Evolutionary conservation across 306 rosid genomes (phyloP), one percentile per base, ranked within the genome.

Genomic region (Quercus alba): DNA sequence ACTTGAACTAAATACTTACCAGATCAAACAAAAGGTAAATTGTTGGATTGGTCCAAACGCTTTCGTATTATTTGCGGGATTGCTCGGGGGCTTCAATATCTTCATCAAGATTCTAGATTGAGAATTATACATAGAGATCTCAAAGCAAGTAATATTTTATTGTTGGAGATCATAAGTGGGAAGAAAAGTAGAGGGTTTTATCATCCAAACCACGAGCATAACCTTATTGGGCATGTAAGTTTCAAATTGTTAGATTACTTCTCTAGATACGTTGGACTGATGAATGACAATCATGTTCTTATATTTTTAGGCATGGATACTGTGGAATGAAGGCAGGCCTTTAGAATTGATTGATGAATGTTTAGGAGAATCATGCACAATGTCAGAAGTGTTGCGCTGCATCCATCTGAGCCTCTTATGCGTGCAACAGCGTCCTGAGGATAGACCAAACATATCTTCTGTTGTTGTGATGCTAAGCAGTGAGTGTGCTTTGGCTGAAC

Each of bases 191-290:
- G 76, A 35, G 88, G 85, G 1, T 86, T 82, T 46, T 82, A 21
- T 56, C 72, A 78, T 69, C 80, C 79, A 18, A 44, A 83, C 77
- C 72, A 72, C 14, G 49, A 62, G 63, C 83, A 78, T 70, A 86
- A 81, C 63, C 94, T 91, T 64, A 75, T 88, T 17, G 90, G 90
- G 46, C 74, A 91, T 83, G 97, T 80, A 82, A 83, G 91, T 80
- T 19, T 66, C 23, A 8, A 6, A 21, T 20, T 8, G 4, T 58
- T 8, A 6, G 26, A 46, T 46, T 46, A 8, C 52, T 46, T 46
- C 11, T 46, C 52, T 46, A 46, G 52, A 46, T 12, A 46, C 14
- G 52, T 9, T 46, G 15, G 1, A 46, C 14, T 46, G 4, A 46
- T 46, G 52, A 46, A 58, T 58, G 64, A 21, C 64, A 8, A 21